Base-by-base conservation (phyloP, 306 rosid species). In the Begonia masoniana region DNA sequence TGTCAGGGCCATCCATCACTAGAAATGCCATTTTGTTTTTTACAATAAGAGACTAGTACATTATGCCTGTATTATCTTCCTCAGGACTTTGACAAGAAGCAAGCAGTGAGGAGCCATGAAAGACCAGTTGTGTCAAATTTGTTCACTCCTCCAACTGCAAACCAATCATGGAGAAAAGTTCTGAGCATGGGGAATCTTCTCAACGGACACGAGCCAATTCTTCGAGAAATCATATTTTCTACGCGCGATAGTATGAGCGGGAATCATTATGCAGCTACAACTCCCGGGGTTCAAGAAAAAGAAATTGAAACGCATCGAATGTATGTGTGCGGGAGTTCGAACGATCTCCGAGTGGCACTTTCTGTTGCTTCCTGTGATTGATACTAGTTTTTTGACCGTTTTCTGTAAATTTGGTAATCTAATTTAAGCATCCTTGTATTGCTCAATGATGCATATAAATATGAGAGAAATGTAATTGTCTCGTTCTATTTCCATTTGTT, bases 111-210 rank as follows among this genome's bases (percentile, higher is more conserved):
- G 56, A 41, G 16, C 60, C 74, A 64, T 23, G 96, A 91, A 76
- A 86, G 94, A 74, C 65, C 47, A 14, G 71, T 70, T 13, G 74
- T 91, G 62, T 86, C 96, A 51, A 79, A 64, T 58, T 80, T 91
- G 94, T 91, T 86, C 53, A 72, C 71, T 17, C 72, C 79, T 68
- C 99, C 99, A 9, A 76, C 84, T 2, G 96, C 99, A 0, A 91
- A 84, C 74, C 99, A 83, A 63, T 86, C 92, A 17, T 86, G 99
- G 99, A 77, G 99, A 69, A 86, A 79, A 72, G 92, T 91, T 50
- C 60, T 86, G 62, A 86, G 96, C 94, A 73, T 91, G 94, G 99
- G 96, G n/a, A 91, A 91, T 78, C 94, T 86, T 73, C 88, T 91
- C 68, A 91, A 83, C 49, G 96, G 99, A n/a, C 96, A 83, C 39